Conservation (phyloP, 164 flowering plant species). For the Platanus orientalis region DNA sequence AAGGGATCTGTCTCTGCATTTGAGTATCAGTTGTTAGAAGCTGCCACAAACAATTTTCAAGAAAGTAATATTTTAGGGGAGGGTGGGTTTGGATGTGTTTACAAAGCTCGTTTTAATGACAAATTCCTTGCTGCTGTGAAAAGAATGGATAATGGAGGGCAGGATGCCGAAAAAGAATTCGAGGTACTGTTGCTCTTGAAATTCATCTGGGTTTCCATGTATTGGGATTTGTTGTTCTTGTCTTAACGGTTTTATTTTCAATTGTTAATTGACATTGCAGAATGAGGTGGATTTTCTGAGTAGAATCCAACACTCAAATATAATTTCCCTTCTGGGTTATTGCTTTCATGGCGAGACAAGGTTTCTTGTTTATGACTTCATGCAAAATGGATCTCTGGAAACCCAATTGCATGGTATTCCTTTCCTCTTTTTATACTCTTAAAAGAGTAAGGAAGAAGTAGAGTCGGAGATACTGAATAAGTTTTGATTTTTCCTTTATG, state of each 20-base stretch:
- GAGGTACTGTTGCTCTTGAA: constrained; percentile 42
- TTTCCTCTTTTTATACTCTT: neutral
- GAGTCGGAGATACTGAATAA: neutral
- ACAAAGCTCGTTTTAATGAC: constrained; percentile 60
- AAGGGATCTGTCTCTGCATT: constrained; percentile 51
- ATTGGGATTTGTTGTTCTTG: neutral
- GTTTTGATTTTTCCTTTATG: neutral
- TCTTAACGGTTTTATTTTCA: constrained; percentile 1
- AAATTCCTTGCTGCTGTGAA: constrained; percentile 65
- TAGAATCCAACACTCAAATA: constrained; percentile 69
- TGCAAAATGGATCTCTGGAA: constrained; percentile 89
- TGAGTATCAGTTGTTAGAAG: constrained; percentile 59
- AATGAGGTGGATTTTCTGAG: constrained; percentile 74
- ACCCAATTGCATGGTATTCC: constrained; percentile 74
- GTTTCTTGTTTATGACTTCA: constrained; percentile 77
- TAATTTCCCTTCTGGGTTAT: constrained; percentile 69
- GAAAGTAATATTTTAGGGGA: constrained; percentile 58
- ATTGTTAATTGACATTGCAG: constrained; percentile 37
- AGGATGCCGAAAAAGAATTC: constrained; percentile 61
- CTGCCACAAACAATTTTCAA: constrained; percentile 60
- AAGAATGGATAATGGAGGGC: constrained; percentile 44
- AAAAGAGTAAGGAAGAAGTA: neutral
- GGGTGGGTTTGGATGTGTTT: constrained; percentile 81
- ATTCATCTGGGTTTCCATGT: neutral
- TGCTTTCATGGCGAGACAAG: constrained; percentile 53